Conservation (phyloP, 2,329 filamentous ascomycete species). For the Diplodia sapinea region DNA sequence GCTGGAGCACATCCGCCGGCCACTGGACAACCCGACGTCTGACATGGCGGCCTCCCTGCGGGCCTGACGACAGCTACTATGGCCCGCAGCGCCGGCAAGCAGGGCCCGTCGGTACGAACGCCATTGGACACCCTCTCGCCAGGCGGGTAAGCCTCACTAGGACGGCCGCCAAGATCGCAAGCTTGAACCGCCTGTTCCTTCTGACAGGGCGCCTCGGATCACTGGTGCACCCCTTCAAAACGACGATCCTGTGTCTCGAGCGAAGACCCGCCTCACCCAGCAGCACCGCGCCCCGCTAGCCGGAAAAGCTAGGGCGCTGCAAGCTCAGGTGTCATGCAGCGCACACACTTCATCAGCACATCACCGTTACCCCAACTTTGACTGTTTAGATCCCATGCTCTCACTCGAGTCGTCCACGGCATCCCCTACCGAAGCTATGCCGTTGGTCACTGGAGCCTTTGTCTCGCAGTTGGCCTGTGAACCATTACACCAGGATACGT, state of each 20-base stretch:
- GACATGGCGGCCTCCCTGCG: constrained; percentile 20
- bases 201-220: constrained; percentile 23
- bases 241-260: constrained; percentile 5
- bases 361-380: constrained; percentile 8
- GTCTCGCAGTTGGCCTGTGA: background rate
- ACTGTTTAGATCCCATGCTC: constrained; percentile 2
- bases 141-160: constrained; percentile 24
- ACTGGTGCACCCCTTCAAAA: constrained; percentile 3
- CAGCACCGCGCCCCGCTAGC: background rate
- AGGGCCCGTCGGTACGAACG: constrained; percentile 12
- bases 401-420: background rate
- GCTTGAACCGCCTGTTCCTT: background rate
- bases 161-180: constrained; percentile 1
- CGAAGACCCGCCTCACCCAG: constrained; percentile 6
- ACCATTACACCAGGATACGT: background rate
- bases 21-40: background rate
- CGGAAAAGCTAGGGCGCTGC: constrained; percentile 10
- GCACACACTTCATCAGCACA: constrained; percentile 14
- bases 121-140: constrained; percentile 20
- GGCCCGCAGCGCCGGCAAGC: constrained; percentile 3
- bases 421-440: background rate
- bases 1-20: too few relatives aligned
- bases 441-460: background rate
- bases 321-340: constrained; percentile 26
- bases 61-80: constrained; percentile 18